Conservation (phyloP, 2,329 filamentous ascomycete species). For the Aspergillus sp. region DNA sequence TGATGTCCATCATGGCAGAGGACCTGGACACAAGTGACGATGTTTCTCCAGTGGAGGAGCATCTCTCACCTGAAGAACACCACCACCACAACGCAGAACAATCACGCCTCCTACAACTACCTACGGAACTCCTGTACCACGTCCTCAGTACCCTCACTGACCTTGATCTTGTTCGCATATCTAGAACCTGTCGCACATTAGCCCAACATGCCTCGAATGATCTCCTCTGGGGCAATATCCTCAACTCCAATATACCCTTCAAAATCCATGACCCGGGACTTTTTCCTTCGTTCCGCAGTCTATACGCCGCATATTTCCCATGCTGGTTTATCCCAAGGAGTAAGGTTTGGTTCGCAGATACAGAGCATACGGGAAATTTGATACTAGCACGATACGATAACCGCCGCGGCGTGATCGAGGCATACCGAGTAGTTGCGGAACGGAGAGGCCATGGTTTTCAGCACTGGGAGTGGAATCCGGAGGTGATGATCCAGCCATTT, state of each 20-base stretch:
- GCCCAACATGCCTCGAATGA: conserved; percentile 56
- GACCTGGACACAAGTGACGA: not conserved
- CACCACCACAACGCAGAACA: not conserved
- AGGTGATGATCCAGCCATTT: conserved; percentile 65
- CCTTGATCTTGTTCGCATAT: conserved; percentile 52
- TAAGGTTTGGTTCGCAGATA: conserved; percentile 81
- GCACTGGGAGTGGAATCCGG: conserved; percentile 56
- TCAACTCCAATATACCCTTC: conserved; percentile 60
- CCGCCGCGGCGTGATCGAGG: conserved; percentile 66
- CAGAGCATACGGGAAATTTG: conserved; percentile 62
- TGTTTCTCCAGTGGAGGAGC: not conserved
- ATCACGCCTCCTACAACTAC: conserved; percentile 43
- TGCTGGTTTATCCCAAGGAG: conserved; percentile 76
- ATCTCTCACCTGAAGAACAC: not conserved
- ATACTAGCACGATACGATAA: conserved; percentile 71
- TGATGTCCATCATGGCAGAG: no score
- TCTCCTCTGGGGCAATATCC: conserved; percentile 60
- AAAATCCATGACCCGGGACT: conserved; percentile 50
- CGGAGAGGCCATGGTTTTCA: conserved; percentile 48
- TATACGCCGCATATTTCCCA: conserved; percentile 67
- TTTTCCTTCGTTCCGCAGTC: conserved; percentile 56
- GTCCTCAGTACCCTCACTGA: conserved; percentile 51
- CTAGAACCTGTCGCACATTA: conserved; percentile 55
- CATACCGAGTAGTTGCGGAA: conserved; percentile 64
- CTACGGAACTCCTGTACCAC: conserved; percentile 65